A percentile compares a stretch with the other conserved stretches of the same genome.
Evolutionary conservation across 805 yeast genomes (phyloP).

Genomic region (Cyberlindnera mycetangii): DNA sequence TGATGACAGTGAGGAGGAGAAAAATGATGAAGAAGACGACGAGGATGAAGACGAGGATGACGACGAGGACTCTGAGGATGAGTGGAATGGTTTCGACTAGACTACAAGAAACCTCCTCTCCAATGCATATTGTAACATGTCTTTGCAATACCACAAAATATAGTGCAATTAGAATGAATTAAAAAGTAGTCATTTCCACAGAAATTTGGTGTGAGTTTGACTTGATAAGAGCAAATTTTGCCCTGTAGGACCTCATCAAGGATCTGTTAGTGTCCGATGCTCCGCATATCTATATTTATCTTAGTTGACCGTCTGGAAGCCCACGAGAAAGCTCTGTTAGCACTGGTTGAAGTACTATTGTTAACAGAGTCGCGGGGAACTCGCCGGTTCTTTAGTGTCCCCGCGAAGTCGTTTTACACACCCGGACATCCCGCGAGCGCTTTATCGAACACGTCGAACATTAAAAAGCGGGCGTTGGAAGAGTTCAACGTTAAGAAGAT

Average conservation of each 20-base stretch:
- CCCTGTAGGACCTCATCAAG: too few species aligned
- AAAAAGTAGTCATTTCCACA: background rate
- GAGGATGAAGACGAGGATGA: conserved; percentile 28
- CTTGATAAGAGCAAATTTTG: too few species aligned
- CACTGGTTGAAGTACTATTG: too few species aligned
- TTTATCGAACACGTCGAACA: conserved; percentile 14
- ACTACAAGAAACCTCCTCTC: background rate
- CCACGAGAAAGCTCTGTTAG: too few species aligned
- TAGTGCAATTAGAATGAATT: background rate
- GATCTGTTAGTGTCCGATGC: too few species aligned
- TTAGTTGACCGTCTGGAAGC: too few species aligned
- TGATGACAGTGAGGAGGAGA: conserved; percentile 24
- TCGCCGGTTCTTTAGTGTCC: too few species aligned
- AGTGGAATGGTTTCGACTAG: conserved; percentile 41
- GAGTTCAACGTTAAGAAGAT: background rate
- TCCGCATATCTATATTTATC: too few species aligned
- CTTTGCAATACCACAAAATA: background rate
- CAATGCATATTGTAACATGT: background rate
- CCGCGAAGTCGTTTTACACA: too few species aligned
- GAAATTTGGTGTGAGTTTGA: too few species aligned
- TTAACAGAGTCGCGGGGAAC: too few species aligned
- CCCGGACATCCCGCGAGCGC: conserved; percentile 5
- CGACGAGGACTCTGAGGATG: conserved; percentile 31
- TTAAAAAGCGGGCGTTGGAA: background rate
- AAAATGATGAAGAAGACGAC: conserved; percentile 13